Evolutionary conservation across 192 early-diverging fungal genomes (phyloP), one percentile per base, ranked within the genome.

Genomic region (Allomyces arbusculus): DNA sequence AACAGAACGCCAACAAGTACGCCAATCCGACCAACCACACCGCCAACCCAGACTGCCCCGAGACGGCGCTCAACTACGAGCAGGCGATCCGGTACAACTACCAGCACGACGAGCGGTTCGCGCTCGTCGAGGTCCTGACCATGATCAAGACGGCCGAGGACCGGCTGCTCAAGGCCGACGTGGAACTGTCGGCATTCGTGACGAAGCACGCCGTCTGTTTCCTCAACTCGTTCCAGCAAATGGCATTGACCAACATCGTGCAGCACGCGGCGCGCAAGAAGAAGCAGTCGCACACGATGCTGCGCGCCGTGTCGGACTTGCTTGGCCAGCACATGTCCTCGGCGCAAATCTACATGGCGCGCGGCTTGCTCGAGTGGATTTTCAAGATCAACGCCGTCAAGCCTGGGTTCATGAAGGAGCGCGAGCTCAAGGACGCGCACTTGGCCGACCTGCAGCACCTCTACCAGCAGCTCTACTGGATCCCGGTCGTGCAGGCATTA

Each of bases 371-470:
- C 62, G 16, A 58, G 20, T 79, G 23, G 74, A 74, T 11, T 70
- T 66, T 23, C 28, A 69, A 69, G 61, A 64, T 73, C 19, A 80
- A 82, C 65, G 75, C 76, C 22, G 76, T 75, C 76, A 80, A 74
- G 63, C 76, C 76, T 25, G 79, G 77, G 11, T 61, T 81, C 43
- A 70, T 78, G 69, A 71, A 70, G 61, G 79, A 79, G 61, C 77
- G 80, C 65, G 71, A 76, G 55, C 79, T 82, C 63, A 79, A 80
- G 55, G 71, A 80, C 25, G 61, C 64, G 12, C 79, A 82, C 24
- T 71, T 81, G 22, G 43, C 55, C 4, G 80, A 81, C 22, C 67
- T 77, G 7, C 24, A 66, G 24, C 50, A 28, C 9, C 82, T 81
- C 63, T 44, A 75, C 22, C 50, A 66, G 1, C 33, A 74, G 20